Evolutionary conservation across 257 asterid genomes (phyloP), one percentile per base, ranked within the genome.

Genomic region (Ajuga chamaepitys): DNA sequence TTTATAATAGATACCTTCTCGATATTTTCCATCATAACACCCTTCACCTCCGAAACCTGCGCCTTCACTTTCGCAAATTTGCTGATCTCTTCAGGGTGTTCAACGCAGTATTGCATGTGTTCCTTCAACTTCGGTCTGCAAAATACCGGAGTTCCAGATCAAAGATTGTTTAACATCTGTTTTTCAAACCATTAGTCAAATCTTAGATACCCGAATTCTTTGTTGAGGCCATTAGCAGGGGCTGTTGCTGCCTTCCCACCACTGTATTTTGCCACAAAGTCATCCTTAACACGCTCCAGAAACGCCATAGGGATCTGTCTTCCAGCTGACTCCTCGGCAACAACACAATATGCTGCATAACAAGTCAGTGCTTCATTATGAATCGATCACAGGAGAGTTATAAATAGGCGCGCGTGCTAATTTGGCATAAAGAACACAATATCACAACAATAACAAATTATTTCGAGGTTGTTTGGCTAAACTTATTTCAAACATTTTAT

Each of bases 11-110:
- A 16, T 74, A 88, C 95, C 95, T 88, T 88, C 83, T 88, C 95
- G 44, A 88, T 88, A 60, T 88, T 88, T 56, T 88, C 95, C 93
- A 87, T 87, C 95, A 87, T 85, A 55, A 87, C 95, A 71, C 95
- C 95, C 72, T 87, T 87, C 59, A 87, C 95, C 78, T 87, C 95
- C 12, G 95, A 85, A 73, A 87, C 95, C 83, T 87, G 95, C 37
- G 93, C 95, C 79, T 85, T 76, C 67, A 87, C 95, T 72, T 87
- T 87, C 11, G 93, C 76, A 70, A 87, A 73, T 67, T 88, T 88
- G 88, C 84, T 88, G 64, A 88, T 80, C 82, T 88, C 95, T 66
- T 88, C 95, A 14, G 95, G 95, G 75, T 88, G 85, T 64, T 83
- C 90, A 41, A 72, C 62, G 66, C 93, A 88, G 73, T 81, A 88